A percentile compares a stretch with the other conserved stretches of the same genome.
These are phyloP conservation scores for Trichocladium uniseriatum DNA, from an alignment of 495 filamentous ascomycete genomes.

Conservation along the genomic window DNA sequence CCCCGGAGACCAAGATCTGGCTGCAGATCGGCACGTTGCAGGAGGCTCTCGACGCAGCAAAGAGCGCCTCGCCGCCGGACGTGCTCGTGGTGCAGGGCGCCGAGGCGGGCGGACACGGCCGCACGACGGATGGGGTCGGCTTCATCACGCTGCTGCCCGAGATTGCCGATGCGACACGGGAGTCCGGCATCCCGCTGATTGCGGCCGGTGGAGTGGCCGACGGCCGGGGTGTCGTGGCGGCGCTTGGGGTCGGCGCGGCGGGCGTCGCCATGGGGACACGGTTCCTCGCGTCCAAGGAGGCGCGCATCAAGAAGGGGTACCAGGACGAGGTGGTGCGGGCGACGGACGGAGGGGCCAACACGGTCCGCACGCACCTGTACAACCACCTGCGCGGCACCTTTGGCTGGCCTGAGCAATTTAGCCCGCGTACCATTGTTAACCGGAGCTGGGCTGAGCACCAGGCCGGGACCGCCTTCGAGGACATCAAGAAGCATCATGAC, in stretches of 20 bases:
- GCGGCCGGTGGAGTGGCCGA: constrained; percentile 90
- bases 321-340: constrained; percentile 76
- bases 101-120: constrained; percentile 61
- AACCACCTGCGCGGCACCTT: constrained; percentile 59
- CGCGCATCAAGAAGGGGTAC: constrained; percentile 79
- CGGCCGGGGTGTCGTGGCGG: constrained; percentile 79
- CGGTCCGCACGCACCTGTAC: constrained; percentile 58
- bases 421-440: constrained; percentile 55
- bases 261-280: constrained; percentile 90
- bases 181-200: constrained; percentile 70
- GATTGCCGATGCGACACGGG: constrained; percentile 64
- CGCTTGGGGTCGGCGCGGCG: constrained; percentile 74
- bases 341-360: constrained; percentile 53
- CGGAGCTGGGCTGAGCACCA: constrained; percentile 49
- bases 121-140: constrained; percentile 81
- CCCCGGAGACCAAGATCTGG: constrained; percentile 64
- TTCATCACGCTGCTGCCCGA: constrained; percentile 78
- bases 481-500: constrained; percentile 52
- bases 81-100: constrained; percentile 64
- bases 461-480: constrained; percentile 45
- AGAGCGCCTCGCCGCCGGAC: constrained; percentile 39
- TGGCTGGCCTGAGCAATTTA: constrained; percentile 58
- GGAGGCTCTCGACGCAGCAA: constrained; percentile 42
- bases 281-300: constrained; percentile 81
- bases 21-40: constrained; percentile 55